Evolutionary conservation across 1,139 yeast species (phyloP).

Genomic region (Blastobotrys capitulatus): DNA sequence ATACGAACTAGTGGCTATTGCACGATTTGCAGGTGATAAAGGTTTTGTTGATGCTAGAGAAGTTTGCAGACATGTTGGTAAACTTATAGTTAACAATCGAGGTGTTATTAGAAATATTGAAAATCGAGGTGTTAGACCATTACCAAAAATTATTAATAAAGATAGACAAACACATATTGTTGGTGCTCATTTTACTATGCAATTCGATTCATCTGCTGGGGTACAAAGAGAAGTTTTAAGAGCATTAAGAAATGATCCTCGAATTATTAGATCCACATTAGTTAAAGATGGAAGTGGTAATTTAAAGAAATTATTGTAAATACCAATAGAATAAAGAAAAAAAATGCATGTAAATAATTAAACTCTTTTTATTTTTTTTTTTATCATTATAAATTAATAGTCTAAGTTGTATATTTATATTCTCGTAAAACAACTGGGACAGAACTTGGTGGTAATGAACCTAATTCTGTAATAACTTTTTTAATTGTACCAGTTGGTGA

Average conservation of each 20-base stretch:
- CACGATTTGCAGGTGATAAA: conserved; percentile 44
- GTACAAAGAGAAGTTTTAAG: conserved; percentile 83
- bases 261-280: conserved; percentile 75
- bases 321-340: too few relatives aligned
- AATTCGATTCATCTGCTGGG: conserved; percentile 78
- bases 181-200: conserved; percentile 81
- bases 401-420: conserved; percentile 45
- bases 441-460: conserved; percentile 93
- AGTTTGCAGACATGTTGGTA: conserved; percentile 77
- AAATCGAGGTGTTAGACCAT: conserved; percentile 69
- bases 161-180: conserved; percentile 88
- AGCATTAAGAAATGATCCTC: conserved; percentile 80
- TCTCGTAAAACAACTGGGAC: conserved; percentile 96
- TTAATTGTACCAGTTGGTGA: conserved; percentile 93
- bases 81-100: conserved; percentile 76
- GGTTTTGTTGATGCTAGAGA: conserved; percentile 38
- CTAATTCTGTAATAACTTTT: conserved; percentile 93
- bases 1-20: conserved; percentile 85
- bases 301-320: conserved; percentile 11
- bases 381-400: neutral
- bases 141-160: conserved; percentile 77
- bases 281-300: conserved; percentile 59
- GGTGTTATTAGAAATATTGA: conserved; percentile 84
- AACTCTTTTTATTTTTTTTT: neutral
- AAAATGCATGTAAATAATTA: neutral